Base-by-base conservation (phyloP, 192 early-diverging fungal genomes). In the Jimgerdemannia lactiflua region DNA sequence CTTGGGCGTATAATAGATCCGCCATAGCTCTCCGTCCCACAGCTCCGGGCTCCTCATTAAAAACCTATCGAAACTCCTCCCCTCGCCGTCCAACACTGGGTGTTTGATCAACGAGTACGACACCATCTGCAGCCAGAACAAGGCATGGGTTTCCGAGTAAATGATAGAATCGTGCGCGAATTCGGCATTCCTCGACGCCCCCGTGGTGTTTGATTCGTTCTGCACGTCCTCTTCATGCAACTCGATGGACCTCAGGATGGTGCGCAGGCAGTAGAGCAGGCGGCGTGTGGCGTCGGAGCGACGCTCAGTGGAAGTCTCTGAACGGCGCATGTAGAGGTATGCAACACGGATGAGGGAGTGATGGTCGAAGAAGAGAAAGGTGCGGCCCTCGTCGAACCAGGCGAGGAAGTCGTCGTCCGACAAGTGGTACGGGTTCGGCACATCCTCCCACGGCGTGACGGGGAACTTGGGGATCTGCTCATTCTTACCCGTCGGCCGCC, bases 81-180 rank as follows among this genome's bases (percentile, higher is more conserved):
- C 72, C 64, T 80, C 72, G 0, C 75, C 79, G 65, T 81, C 76
- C 40, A 77, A 20, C 10, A 81, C 70, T 19, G 80, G 80, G 59
- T 71, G 69, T 43, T 70, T 69, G 54, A 81, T 71, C 19, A 77
- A 19, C 1, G 69, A 67, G 68, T 72, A 81, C 7, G 80, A 74
- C 3, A 77, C 74, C 80, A 81, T 81, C 42, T 81, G 80, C 11
- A 81, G 64, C 80, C 80, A 81, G 49, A 81, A 81, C 18, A 81
- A 42, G 0, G 73, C 72, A n/a, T 81, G 80, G n/a, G 80, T 81
- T 43, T 77, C 80, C 8, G 75, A 77, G 40, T 81, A 81, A 17
- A 42, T 42, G 39, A 81, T 75, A 3, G 73, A 77, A 17, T 75
- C 66, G n/a, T 79, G 8, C 6, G 64, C 63, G 64, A 43, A 78